Evolutionary conservation across 179 eudicot species (phyloP).

Genomic region (Spinacia oleracea): DNA sequence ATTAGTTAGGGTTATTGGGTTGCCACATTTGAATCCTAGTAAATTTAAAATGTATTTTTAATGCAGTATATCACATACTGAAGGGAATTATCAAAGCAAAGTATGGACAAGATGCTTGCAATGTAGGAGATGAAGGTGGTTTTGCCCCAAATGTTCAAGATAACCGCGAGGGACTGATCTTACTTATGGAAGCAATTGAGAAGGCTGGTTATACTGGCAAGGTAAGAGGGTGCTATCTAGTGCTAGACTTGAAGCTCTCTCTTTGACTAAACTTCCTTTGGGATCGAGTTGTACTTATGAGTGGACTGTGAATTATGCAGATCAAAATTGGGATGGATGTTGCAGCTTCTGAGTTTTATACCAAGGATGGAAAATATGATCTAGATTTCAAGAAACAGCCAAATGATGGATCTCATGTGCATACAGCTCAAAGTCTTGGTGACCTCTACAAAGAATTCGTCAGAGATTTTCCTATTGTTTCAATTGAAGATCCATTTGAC

Average conservation of each 20-base stretch:
- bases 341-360: slow-evolving; percentile 93
- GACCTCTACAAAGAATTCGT: slow-evolving; percentile 85
- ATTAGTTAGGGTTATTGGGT: not conserved
- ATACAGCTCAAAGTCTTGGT: slow-evolving; percentile 69
- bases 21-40: slow-evolving; percentile 2
- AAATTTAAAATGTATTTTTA: not conserved
- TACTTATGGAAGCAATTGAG: slow-evolving; percentile 95
- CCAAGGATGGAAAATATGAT: slow-evolving; percentile 90
- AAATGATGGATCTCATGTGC: slow-evolving; percentile 96
- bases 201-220: slow-evolving; percentile 97
- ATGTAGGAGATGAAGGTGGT: slow-evolving; percentile 99
- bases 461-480: slow-evolving; percentile 88
- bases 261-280: not conserved
- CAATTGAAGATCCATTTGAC: slow-evolving; percentile 99
- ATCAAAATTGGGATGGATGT: slow-evolving; percentile 99
- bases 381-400: slow-evolving; percentile 96
- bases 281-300: slow-evolving; percentile 14
- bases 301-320: slow-evolving; percentile 43
- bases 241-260: not conserved
- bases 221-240: slow-evolving; percentile 39
- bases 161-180: slow-evolving; percentile 83
- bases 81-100: slow-evolving; percentile 96
- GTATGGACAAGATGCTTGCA: slow-evolving; percentile 98
- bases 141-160: slow-evolving; percentile 99
- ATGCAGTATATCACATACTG: slow-evolving; percentile 77